Base-by-base conservation (phyloP, 495 filamentous ascomycete genomes). In the Aspergillus steynii region DNA sequence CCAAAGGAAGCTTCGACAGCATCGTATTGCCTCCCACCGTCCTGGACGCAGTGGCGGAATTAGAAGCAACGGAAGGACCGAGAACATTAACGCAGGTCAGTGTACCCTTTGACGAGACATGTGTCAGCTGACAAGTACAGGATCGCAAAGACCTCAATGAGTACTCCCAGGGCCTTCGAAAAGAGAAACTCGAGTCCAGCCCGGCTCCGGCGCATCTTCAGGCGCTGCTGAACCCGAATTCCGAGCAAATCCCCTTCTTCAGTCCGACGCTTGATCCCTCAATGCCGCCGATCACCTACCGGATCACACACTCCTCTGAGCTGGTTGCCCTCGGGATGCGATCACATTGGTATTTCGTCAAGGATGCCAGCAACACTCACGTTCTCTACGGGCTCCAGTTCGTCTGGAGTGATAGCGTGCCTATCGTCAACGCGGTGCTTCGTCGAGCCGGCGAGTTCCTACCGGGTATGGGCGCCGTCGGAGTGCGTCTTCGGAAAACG, bases 281-380 rank as follows among this genome's bases (percentile, higher is more conserved):
- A 1, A 15, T 20, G 6, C 57, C 59, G 14, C 27, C 55, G 1
- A 29, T 67, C 29, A 61, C 54, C 1, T 67, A 67, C 29, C 65
- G 65, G 1, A 60, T 67, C 14, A 64, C 65, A 1, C 65, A 61
- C 52, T 64, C 61, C 1, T 67, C 65, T 5, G 65, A 67, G 37
- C 59, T 67, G 6, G 58, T 64, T 5, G 47, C 42, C 10, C 12
- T 64, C 2, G 65, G 65, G 7, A 46, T 57, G 37, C 65, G 61
- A 20, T 67, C 65, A 8, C 48, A 67, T 29, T 67, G 65, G 65
- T 64, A 42, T 34, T 64, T 67, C 15, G 65, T 67, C 28, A 67
- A 67, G 50, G 65, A 67, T 10, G 6, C 55, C 0, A 64, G 61
- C 12, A 67, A 64, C 37, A 67, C 46, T 6, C 65, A 64, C 45